Base-by-base conservation (phyloP, 2,329 filamentous ascomycete species). In the Arthrocladium fulminans region DNA sequence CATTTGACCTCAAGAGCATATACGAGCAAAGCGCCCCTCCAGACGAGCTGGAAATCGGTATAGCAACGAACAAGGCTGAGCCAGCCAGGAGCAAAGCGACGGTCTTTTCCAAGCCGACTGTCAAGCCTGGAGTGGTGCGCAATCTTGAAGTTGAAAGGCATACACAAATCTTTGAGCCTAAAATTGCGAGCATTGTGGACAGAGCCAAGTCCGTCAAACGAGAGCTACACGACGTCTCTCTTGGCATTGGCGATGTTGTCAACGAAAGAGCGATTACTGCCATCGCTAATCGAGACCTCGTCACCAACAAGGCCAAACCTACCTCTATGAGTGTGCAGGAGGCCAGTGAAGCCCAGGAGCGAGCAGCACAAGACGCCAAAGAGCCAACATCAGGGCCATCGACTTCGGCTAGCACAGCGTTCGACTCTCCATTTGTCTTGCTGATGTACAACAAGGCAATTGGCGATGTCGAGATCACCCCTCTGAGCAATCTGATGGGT, bases 111-210 rank as follows among this genome's bases (percentile, higher is more conserved):
- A 22, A 47, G 17, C 44, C 56, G 5, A 57, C 45, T 25, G 49
- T 57, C 39, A 57, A 54, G 45, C 52, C 53, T 2, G 56, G 54
- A 5, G 49, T 57, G 1, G n/a, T 37, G 13, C 52, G 52, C 3
- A 50, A 56, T 37, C 50, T 49, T n/a, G 52, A 44, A 7, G 49
- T 57, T 38, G 53, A 57, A 25, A 13, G 43, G 12, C 52, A 58
- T 47, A 47, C 54, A 8, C 30, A 39, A 23, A 35, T 42, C 20
- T 58, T 58, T 40, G 56, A 58, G 39, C 56, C 56, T 17, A 54
- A 49, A 22, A 45, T 49, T 23, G 51, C 54, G 3, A 41, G 39
- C 15, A 49, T 58, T 41, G 48, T 55, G 10, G 54, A 57, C 22
- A 25, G 44, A 15, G 47, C 47, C 13, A 56, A 56, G 38, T 38